A percentile compares a stretch with the other conserved stretches of the same genome.
These are phyloP conservation scores for Mucor velutinosus DNA, from an alignment of 371 early-diverging fungal species.

Conservation along the genomic window DNA sequence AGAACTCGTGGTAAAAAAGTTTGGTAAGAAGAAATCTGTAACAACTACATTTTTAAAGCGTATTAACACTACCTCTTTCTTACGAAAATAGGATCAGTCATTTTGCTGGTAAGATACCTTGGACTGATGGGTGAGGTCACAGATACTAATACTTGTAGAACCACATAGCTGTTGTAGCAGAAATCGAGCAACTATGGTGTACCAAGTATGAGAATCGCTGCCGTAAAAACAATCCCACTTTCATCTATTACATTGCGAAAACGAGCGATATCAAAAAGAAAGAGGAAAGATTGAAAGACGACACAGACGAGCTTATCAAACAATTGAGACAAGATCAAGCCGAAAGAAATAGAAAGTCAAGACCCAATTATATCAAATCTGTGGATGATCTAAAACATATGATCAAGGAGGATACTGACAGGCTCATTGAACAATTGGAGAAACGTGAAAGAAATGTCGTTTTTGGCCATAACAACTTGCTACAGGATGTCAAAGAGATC, in stretches of 20 bases:
- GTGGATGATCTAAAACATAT: neutral
- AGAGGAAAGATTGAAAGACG: neutral
- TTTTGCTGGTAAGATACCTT: constrained; percentile 6
- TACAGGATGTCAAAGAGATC: neutral
- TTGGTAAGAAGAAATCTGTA: neutral
- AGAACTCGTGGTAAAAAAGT: constrained; percentile 11
- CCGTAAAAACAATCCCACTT: constrained; percentile 18
- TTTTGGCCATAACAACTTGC: neutral
- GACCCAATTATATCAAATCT: neutral
- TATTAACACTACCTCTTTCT: neutral
- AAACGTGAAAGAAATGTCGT: neutral
- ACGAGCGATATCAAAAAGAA: neutral
- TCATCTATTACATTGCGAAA: constrained; percentile 12
- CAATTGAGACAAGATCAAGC: neutral
- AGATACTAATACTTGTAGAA: neutral
- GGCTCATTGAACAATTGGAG: neutral
- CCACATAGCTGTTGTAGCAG: constrained; percentile 10
- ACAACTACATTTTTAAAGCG: too few species aligned
- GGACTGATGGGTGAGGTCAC: neutral
- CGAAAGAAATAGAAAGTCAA: neutral
- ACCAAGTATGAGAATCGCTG: neutral
- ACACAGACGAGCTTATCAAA: neutral
- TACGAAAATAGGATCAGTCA: constrained; percentile 6
- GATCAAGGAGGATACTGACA: neutral
- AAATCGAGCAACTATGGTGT: constrained; percentile 21